Percentiles rank a stretch among this genome's conserved stretches.
phyloP scores from a whole-genome alignment of 2,329 filamentous ascomycete species.

The Beauveria australis region DNA sequence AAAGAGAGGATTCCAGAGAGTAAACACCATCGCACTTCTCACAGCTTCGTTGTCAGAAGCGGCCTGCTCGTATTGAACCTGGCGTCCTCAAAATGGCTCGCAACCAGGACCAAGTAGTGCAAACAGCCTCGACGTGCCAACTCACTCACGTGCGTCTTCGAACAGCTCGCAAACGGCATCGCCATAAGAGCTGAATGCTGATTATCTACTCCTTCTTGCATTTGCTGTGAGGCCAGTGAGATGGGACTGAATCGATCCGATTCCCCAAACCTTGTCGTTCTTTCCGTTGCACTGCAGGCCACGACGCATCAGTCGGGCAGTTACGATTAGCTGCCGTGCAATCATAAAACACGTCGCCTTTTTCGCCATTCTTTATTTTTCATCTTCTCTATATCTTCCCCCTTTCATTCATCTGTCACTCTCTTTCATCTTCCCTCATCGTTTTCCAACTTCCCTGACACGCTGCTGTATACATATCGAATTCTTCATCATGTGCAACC shows the following conservation, averaged over 20 bases:
- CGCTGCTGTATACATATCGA: not conserved
- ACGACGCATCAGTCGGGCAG: not conserved
- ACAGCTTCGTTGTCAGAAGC: not conserved
- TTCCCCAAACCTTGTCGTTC: not conserved
- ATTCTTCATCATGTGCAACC: slow-evolving; percentile 7
- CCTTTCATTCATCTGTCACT: not conserved
- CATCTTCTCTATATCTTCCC: not conserved
- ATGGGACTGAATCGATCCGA: not conserved
- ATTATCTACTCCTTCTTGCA: not conserved
- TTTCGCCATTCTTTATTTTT: not conserved
- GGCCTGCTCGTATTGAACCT: not conserved
- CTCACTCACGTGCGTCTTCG: not conserved
- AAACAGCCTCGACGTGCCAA: not conserved
- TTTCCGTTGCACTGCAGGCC: not conserved
- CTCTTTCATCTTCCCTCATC: not conserved
- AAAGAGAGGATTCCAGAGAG: not conserved
- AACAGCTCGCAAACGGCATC: not conserved
- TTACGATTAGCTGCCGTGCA: slow-evolving; percentile 1
- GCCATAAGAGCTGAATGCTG: not conserved
- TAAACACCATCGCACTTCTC: not conserved
- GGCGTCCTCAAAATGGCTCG: not conserved
- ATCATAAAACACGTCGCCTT: not conserved
- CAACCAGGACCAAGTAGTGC: not conserved
- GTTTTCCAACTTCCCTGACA: not conserved
- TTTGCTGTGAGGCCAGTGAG: not conserved